phyloP scores from a whole-genome alignment of 108 stramenopile species.

The Skeletonema grethae region DNA sequence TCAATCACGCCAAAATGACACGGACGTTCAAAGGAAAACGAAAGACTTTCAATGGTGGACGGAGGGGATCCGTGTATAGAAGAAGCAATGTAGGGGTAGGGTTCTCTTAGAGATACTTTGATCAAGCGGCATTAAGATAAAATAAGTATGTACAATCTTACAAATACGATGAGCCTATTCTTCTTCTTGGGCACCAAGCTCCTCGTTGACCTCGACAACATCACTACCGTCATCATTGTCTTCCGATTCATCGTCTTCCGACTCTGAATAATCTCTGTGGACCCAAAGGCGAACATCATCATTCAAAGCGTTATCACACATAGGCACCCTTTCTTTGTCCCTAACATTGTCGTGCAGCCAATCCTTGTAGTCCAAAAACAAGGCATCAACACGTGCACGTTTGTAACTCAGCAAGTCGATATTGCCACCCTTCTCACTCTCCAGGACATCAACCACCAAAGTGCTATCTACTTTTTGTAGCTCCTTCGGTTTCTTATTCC shows the following conservation, averaged over 20 bases:
- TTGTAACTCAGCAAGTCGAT: conserved; percentile 53
- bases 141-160: too few relatives aligned
- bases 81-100: background rate
- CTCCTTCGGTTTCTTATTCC: conserved; percentile 69
- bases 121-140: background rate
- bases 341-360: conserved; percentile 62
- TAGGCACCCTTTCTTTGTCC: conserved; percentile 47
- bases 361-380: conserved; percentile 72
- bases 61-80: background rate
- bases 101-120: background rate
- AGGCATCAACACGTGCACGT: conserved; percentile 73
- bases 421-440: conserved; percentile 6
- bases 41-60: background rate
- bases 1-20: conserved; percentile 57
- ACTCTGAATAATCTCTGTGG: conserved; percentile 4
- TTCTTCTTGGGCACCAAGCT: background rate
- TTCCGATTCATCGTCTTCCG: background rate
- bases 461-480: conserved; percentile 8
- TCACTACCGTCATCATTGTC: background rate
- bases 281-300: conserved; percentile 79
- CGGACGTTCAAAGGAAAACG: background rate
- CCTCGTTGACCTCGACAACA: conserved; percentile 1
- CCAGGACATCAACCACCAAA: conserved; percentile 5
- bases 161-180: background rate
- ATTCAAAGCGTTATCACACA: conserved; percentile 65